Base-by-base conservation (phyloP, 805 yeast genomes). In the Ogataea nonfermentans region DNA sequence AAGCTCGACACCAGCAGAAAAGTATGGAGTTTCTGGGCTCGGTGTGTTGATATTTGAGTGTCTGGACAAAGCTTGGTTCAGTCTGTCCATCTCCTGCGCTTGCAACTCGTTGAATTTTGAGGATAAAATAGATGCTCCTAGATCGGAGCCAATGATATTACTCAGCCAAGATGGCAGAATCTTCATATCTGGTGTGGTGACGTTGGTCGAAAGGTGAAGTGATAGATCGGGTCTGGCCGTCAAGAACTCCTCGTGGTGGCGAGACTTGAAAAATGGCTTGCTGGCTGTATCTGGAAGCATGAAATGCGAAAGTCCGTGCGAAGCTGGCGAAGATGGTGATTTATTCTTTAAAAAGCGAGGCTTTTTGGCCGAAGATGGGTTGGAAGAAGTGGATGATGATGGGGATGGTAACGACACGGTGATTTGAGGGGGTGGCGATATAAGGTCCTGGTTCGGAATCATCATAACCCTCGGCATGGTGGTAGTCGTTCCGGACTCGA, bases 1-100 rank as follows among this genome's bases (percentile, higher is more conserved):
- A 29, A 79, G 70, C 60, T 88, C 95, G 29, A 89, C 79, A 6
- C 96, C 96, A 4, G 83, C 77, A 24, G 81, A 76, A 23, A 85
- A 73, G 20, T 68, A 57, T 15, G 79, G 77, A 2, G 64, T 56
- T 3, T 57, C 65, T 5, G 55, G 52, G 19, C 44, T 48, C 3
- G 47, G 37, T 8, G 41, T 40, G 1, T 37, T 14, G 4, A 44
- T 51, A 9, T 43, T 47, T n/a, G 56, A 43, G 12, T 54, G 54
- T 29, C 55, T 51, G 11, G 53, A 45, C 11, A 70, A 55, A 1
- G 72, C 75, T 30, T 63, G 57, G 42, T 79, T 77, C 41, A 89
- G 67, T 29, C 97, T 67, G 12, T 69, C 70, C 47, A 78, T 78
- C 57, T 90, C 97, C 20, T 74, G 70, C 32, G 74, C 62, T 62